Evolutionary conservation across 257 asterid species (phyloP), one percentile per base, ranked within the genome.

Genomic region (Handroanthus guayacan): DNA sequence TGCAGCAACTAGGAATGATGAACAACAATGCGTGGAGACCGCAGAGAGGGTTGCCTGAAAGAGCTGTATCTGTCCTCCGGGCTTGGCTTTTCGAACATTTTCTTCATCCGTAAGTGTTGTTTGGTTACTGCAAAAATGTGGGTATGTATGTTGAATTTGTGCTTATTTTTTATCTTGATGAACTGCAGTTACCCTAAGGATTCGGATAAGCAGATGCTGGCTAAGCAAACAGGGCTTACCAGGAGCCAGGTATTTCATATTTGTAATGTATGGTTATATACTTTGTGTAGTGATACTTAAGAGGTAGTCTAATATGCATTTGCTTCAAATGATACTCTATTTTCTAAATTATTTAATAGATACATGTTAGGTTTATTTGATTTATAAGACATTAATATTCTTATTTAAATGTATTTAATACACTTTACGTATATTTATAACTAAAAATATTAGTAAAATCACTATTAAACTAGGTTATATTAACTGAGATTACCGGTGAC

Each of bases 71-170:
- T 1, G 89, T 90, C 52, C 97, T 92, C 43, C 94, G 97, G 16
- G 91, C 97, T 56, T 90, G 97, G 97, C 92, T 92, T 67, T 92
- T 92, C 77, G 93, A 90, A 52, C 91, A 92, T 72, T 92, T 92
- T 67, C 94, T 92, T 67, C 96, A 90, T 61, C 96, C 97, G 96
- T 92, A 81, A 71, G 76, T 79, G 14, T 12, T 75, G 61, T 2
- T 69, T 8, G 31, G 37, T 9, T 6, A 9, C 2, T 25, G 31
- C 1, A 0, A 25, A 25, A 25, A 25, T 25, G 31, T 25, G 31
- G 31, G 31, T 1, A 25, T 25, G 31, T 25, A 25, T 25, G 9
- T 44, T 1, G 44, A n/a, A 18, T 51, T 48, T 20, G 16, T 56
- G 20, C 2, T 79, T 43, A 34, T 67, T 2, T 31, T 48, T 51